These are phyloP conservation scores for Podila minutissima DNA, from an alignment of 192 early-diverging fungal genomes.

Conservation along the genomic window DNA sequence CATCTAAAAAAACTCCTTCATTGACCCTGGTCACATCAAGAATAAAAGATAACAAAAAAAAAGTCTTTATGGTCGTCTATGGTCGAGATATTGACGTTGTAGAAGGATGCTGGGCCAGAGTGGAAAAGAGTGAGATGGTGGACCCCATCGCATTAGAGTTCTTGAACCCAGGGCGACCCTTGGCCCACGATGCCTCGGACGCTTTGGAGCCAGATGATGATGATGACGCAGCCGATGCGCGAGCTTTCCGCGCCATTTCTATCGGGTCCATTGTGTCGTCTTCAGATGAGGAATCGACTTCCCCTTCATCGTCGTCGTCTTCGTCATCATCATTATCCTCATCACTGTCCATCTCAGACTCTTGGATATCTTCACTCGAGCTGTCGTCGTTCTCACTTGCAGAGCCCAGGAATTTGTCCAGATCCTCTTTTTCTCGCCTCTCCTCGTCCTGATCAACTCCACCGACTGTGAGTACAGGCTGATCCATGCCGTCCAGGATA, in stretches of 20 bases:
- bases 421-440: slow-evolving; percentile 26
- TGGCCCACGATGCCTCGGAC: not conserved
- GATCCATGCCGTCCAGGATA: not conserved
- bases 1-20: slow-evolving; percentile 8
- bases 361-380: too few species aligned
- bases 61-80: not conserved
- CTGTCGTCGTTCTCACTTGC: slow-evolving; percentile 4
- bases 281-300: not conserved
- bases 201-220: not conserved
- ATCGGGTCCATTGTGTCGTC: slow-evolving; percentile 41
- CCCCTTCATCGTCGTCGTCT: not conserved
- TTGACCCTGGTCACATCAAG: too few species aligned
- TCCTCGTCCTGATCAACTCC: slow-evolving; percentile 12
- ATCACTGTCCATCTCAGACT: slow-evolving; percentile 8
- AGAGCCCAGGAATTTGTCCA: slow-evolving; percentile 30
- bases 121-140: slow-evolving; percentile 35
- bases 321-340: slow-evolving; percentile 18
- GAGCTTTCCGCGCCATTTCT: slow-evolving; percentile 32
- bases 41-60: not conserved
- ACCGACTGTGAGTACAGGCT: not conserved
- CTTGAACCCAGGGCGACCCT: slow-evolving; percentile 5
- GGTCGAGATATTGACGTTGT: slow-evolving; percentile 8
- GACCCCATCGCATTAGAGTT: not conserved
- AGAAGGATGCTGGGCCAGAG: slow-evolving; percentile 26
- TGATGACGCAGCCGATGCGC: slow-evolving; percentile 4